phyloP scores from a whole-genome alignment of 2,329 filamentous ascomycete genomes.

The Zelopaecilomyces penicillatus region DNA sequence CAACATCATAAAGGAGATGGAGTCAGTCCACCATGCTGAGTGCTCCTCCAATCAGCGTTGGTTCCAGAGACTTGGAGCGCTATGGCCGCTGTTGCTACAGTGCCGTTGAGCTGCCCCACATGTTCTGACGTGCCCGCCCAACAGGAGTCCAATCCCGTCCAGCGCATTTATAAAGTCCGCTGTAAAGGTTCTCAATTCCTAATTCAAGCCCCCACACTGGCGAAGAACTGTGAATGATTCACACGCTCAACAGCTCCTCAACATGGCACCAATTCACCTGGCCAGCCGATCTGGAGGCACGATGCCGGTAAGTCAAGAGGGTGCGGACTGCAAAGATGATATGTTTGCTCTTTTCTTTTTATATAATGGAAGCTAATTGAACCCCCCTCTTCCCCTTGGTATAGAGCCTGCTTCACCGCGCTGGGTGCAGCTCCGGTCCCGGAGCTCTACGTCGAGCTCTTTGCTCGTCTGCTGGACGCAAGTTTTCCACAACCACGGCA shows the following conservation, averaged over 20 bases:
- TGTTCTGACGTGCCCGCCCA: neutral
- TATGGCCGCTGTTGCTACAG: too few relatives aligned
- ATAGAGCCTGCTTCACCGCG: slow-evolving; percentile 31
- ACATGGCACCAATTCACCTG: slow-evolving; percentile 44
- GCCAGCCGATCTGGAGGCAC: slow-evolving; percentile 40
- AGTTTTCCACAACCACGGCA: slow-evolving; percentile 32
- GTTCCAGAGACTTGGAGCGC: too few relatives aligned
- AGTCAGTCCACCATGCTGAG: too few relatives aligned
- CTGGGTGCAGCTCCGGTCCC: slow-evolving; percentile 20
- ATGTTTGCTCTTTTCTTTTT: neutral
- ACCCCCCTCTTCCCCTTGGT: slow-evolving; percentile 5
- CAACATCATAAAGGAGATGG: too few relatives aligned
- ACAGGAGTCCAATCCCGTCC: slow-evolving; percentile 25
- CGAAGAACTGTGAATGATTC: neutral
- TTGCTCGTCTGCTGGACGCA: slow-evolving; percentile 19
- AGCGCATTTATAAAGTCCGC: slow-evolving; percentile 26
- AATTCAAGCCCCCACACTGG: slow-evolving; percentile 3
- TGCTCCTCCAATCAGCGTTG: too few relatives aligned
- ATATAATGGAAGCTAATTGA: slow-evolving; percentile 1
- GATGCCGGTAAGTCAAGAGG: slow-evolving; percentile 31
- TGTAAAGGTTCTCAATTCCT: slow-evolving; percentile 13
- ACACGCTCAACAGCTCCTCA: slow-evolving; percentile 8
- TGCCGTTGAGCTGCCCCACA: too few relatives aligned
- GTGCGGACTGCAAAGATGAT: neutral
- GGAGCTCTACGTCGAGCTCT: slow-evolving; percentile 6